Evolutionary conservation across 2,329 filamentous ascomycete species (phyloP).

Genomic region (Colletotrichum navitas): DNA sequence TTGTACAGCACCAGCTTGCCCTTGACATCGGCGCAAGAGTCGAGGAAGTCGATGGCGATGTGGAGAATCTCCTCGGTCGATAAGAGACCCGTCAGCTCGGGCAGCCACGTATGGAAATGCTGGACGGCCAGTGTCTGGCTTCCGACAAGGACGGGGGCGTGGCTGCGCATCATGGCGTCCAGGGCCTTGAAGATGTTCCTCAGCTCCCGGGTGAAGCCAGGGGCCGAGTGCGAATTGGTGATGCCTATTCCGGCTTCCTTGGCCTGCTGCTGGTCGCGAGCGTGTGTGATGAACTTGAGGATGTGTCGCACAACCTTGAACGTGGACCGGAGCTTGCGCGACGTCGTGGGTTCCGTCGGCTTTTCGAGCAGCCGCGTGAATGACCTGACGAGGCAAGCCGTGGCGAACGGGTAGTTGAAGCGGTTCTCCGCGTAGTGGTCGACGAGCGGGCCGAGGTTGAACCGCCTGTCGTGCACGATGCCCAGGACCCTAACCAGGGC

Average conservation of each 20-base stretch:
- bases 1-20: slow-evolving; percentile 95
- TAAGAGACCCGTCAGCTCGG: slow-evolving; percentile 84
- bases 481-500: slow-evolving; percentile 90
- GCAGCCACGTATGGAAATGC: slow-evolving; percentile 97
- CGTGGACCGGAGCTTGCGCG: slow-evolving; percentile 86
- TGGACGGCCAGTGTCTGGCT: slow-evolving; percentile 96
- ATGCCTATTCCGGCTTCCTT: slow-evolving; percentile 92
- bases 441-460: slow-evolving; percentile 90
- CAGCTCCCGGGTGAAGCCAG: slow-evolving; percentile 84
- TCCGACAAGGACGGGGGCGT: slow-evolving; percentile 86
- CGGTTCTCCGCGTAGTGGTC: slow-evolving; percentile 89
- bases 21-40: slow-evolving; percentile 87
- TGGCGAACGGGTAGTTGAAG: slow-evolving; percentile 95
- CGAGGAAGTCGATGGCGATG: slow-evolving; percentile 92
- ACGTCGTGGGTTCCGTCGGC: slow-evolving; percentile 84
- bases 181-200: slow-evolving; percentile 90
- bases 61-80: slow-evolving; percentile 88
- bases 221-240: slow-evolving; percentile 71
- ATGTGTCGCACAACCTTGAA: slow-evolving; percentile 96
- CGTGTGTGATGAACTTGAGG: slow-evolving; percentile 94
- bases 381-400: slow-evolving; percentile 86
- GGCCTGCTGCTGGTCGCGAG: slow-evolving; percentile 85
- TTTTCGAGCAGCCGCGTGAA: slow-evolving; percentile 87
- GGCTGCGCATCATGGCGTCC: slow-evolving; percentile 89
- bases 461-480: slow-evolving; percentile 94